phyloP scores from a whole-genome alignment of 148 eudicot genomes.

The Bassia scoparia region DNA sequence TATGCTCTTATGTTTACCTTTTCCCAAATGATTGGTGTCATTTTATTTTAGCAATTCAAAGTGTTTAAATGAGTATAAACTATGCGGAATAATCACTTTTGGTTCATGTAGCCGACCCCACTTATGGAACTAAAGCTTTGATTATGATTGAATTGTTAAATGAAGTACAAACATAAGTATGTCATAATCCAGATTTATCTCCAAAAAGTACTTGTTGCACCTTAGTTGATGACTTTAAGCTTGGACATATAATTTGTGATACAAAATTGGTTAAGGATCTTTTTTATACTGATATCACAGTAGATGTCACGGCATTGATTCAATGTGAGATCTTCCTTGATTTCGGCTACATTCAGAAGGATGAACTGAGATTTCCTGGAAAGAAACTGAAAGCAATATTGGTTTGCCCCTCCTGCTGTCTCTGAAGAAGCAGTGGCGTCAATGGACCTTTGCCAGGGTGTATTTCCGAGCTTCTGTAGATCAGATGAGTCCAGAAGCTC shows the following conservation, averaged over 20 bases:
- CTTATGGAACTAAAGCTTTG: no score
- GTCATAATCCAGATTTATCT: no score
- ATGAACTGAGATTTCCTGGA: slow-evolving; percentile 83
- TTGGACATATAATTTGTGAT: no score
- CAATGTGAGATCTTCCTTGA: slow-evolving; percentile 66
- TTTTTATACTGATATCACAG: slow-evolving; percentile 27
- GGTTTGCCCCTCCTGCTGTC: slow-evolving; percentile 81
- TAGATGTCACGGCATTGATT: slow-evolving; percentile 78
- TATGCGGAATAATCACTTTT: no score
- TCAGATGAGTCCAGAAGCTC: slow-evolving; percentile 78
- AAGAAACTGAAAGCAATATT: slow-evolving; percentile 84
- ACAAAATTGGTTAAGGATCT: background rate
- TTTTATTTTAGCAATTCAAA: background rate
- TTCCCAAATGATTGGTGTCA: background rate
- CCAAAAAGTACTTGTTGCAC: background rate
- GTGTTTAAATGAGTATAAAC: no score
- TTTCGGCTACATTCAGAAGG: slow-evolving; percentile 69
- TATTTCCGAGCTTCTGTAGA: slow-evolving; percentile 96
- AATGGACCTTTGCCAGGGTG: slow-evolving; percentile 92
- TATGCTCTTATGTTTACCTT: slow-evolving; percentile 23
- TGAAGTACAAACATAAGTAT: no score
- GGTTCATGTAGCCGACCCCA: background rate
- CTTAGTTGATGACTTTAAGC: background rate
- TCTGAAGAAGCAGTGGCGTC: slow-evolving; percentile 49
- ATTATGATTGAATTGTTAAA: no score